These are phyloP conservation scores for Xylaria polymorpha DNA, from an alignment of 2,329 filamentous ascomycete genomes.

Conservation along the genomic window DNA sequence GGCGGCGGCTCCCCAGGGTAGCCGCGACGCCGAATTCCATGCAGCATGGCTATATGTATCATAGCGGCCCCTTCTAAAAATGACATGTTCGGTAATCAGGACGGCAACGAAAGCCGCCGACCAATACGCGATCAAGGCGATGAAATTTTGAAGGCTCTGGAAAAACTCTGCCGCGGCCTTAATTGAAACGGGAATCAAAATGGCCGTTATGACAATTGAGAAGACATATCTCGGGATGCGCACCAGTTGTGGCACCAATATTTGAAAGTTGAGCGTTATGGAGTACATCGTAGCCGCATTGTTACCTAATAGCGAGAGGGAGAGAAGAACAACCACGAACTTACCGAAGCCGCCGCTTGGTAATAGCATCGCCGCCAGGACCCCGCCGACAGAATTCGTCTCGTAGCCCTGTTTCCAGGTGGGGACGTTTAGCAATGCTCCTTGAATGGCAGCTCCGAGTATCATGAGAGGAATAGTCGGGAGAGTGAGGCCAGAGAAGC, in stretches of 20 bases:
- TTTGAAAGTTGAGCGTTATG: slow-evolving; percentile 73
- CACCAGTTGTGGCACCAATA: slow-evolving; percentile 67
- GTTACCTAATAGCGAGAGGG: slow-evolving; percentile 68
- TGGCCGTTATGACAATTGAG: slow-evolving; percentile 65
- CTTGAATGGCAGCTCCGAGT: slow-evolving; percentile 72
- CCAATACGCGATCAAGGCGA: slow-evolving; percentile 69
- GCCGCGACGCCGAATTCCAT: slow-evolving; percentile 53
- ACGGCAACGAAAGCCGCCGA: slow-evolving; percentile 65
- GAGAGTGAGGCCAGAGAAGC: slow-evolving; percentile 59
- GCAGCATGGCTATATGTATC: slow-evolving; percentile 53
- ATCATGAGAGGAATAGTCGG: slow-evolving; percentile 63
- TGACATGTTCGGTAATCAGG: slow-evolving; percentile 55
- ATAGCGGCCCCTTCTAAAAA: slow-evolving; percentile 51
- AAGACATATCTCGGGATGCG: slow-evolving; percentile 68
- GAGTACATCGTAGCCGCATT: slow-evolving; percentile 70
- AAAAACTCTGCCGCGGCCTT: slow-evolving; percentile 67
- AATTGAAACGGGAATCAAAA: slow-evolving; percentile 69
- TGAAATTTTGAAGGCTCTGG: slow-evolving; percentile 65
- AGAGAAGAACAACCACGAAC: slow-evolving; percentile 69
- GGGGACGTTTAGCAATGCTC: slow-evolving; percentile 65
- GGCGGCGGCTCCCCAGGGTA: slow-evolving; percentile 56
- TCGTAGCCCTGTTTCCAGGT: slow-evolving; percentile 66
- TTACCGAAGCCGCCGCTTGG: slow-evolving; percentile 70
- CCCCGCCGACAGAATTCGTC: slow-evolving; percentile 65
- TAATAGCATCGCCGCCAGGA: slow-evolving; percentile 68